Evolutionary conservation across 345 rosid genomes (phyloP), one percentile per base, ranked within the genome.

Genomic region (Adansonia digitata): DNA sequence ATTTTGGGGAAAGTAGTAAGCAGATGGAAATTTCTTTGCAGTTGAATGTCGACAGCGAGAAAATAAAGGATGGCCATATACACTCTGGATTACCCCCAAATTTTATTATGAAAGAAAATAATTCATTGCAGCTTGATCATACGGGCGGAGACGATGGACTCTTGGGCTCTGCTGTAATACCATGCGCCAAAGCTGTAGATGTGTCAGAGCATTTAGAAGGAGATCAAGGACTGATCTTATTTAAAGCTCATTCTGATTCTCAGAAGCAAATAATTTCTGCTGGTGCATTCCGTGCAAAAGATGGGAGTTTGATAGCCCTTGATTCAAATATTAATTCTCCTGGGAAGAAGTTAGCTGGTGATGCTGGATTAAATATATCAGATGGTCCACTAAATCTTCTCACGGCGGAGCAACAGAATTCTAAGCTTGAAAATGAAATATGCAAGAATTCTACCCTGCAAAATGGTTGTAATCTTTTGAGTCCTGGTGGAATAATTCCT

Each of bases 1-100:
- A 60, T 74, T 79, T 73, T 70, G 82, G 83, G 70, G 85, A 87
- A 73, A 74, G 84, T 84, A 78, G 81, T 81, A 80, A 80, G 74
- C 88, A 75, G 68, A 82, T 77, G 75, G 81, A 75, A 63, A 76
- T 68, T 66, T 80, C 86, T 29, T 64, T 53, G 74, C 53, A 74
- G 59, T 52, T 49, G 57, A 79, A 56, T 73, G 17, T 56, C 45
- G 78, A 81, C 73, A 62, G 77, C 63, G 81, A 63, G 48, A 51
- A 85, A 82, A 77, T 76, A 55, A 78, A 67, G 62, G 87, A 82
- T 77, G 80, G 12, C 34, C 71, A 53, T 74, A 67, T 51, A 61
- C 69, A 77, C 71, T 72, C 75, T 48, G 85, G 78, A 74, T 78
- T 77, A 27, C 79, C 84, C 63, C 45, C 71, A 72, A 78, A 78